Evolutionary conservation across 2,329 filamentous ascomycete species (phyloP).

Genomic region (Pyrenophora teres): DNA sequence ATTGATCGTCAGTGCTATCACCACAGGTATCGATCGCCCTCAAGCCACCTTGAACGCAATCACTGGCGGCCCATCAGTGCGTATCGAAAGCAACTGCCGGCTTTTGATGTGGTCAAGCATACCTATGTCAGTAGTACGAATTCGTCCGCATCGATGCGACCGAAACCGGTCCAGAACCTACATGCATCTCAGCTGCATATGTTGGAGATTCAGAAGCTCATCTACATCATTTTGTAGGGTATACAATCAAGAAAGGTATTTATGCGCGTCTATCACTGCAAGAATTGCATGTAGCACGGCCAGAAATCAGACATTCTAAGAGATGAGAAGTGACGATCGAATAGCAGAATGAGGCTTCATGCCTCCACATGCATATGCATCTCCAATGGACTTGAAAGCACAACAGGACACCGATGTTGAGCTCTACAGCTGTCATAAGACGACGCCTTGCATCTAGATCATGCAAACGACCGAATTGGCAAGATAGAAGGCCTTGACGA

Average conservation of each 20-base stretch:
- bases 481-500: neutral
- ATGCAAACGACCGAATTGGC: slow-evolving; percentile 11
- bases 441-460: slow-evolving; percentile 3
- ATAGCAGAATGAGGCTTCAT: slow-evolving; percentile 8
- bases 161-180: neutral
- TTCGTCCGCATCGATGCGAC: neutral
- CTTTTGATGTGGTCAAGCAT: neutral
- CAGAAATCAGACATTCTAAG: slow-evolving; percentile 9
- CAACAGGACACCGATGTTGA: slow-evolving; percentile 2
- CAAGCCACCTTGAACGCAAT: neutral
- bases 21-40: neutral
- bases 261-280: neutral
- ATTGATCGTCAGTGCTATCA: too few relatives aligned
- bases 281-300: slow-evolving; percentile 4
- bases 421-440: slow-evolving; percentile 7
- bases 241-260: neutral
- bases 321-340: slow-evolving; percentile 14
- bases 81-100: neutral
- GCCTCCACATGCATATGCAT: slow-evolving; percentile 6
- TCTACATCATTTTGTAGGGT: neutral
- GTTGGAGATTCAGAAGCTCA: neutral
- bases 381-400: slow-evolving; percentile 7
- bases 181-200: neutral
- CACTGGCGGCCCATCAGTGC: neutral
- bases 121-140: neutral